A percentile compares a stretch with the other conserved stretches of the same genome.
These are phyloP conservation scores for Tetrahymena borealis DNA, from an alignment of 73 alveolate species.

Conservation along the genomic window DNA sequence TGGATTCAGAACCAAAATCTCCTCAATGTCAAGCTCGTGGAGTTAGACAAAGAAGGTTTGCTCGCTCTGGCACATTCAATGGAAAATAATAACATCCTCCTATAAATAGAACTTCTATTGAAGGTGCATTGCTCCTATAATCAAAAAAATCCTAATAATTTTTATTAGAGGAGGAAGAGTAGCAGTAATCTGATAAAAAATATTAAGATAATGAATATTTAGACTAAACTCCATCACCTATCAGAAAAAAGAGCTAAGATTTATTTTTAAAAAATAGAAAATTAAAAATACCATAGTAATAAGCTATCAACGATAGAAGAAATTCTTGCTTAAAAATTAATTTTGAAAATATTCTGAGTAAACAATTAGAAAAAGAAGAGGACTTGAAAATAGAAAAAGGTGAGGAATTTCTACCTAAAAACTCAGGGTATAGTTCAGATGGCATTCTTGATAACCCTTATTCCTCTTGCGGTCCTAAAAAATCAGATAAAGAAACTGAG, in stretches of 20 bases:
- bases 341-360: neutral
- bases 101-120: neutral
- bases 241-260: neutral
- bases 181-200: neutral
- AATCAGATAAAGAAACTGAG: neutral
- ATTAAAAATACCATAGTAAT: neutral
- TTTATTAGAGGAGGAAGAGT: too few relatives aligned
- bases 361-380: neutral
- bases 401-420: neutral
- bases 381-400: neutral
- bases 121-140: neutral
- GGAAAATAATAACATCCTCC: neutral
- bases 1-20: neutral
- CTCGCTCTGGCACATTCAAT: neutral
- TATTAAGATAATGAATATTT: neutral
- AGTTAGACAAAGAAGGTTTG: neutral
- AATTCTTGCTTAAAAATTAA: neutral
- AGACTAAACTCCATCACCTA: neutral
- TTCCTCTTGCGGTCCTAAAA: neutral
- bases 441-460: neutral
- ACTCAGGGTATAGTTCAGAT: neutral
- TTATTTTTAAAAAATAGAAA: neutral
- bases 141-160: too few relatives aligned
- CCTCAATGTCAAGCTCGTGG: neutral
- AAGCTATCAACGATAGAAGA: neutral